Conservation (phyloP, 2,329 filamentous ascomycete genomes). For the Anthostomella pinea region DNA sequence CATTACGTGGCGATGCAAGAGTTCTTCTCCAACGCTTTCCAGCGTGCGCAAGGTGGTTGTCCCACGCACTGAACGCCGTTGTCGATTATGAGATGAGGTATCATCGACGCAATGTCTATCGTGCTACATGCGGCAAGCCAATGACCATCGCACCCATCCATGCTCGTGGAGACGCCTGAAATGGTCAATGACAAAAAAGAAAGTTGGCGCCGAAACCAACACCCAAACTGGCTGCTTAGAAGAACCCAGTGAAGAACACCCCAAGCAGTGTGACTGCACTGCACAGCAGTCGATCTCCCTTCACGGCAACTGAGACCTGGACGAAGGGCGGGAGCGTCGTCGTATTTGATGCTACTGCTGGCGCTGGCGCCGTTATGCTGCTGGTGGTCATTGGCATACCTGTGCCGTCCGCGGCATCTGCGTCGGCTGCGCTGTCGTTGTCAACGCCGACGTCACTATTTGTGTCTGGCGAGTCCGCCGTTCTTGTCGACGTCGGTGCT, state of each 20-base stretch:
- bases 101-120: too few species aligned
- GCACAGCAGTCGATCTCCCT: slow-evolving; percentile 3
- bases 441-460: too few species aligned
- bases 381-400: not conserved
- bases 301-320: slow-evolving; percentile 18
- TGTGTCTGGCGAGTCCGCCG: too few species aligned
- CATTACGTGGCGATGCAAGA: slow-evolving; percentile 96
- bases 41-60: slow-evolving; percentile 61
- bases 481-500: not conserved
- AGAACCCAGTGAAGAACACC: slow-evolving; percentile 11
- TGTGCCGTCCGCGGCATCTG: not conserved
- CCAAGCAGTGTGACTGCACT: slow-evolving; percentile 8
- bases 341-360: slow-evolving; percentile 17
- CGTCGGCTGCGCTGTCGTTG: not conserved
- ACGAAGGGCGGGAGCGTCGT: slow-evolving; percentile 16
- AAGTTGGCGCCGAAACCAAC: not conserved
- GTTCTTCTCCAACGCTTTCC: slow-evolving; percentile 80
- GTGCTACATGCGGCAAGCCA: not conserved
- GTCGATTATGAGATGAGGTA: too few species aligned
- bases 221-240: too few species aligned
- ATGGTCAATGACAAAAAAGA: not conserved
- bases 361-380: slow-evolving; percentile 3
- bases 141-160: not conserved
- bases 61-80: slow-evolving; percentile 52
- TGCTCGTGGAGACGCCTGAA: not conserved